Evolutionary conservation across 2,329 filamentous ascomycete genomes (phyloP).

Genomic region (Diaporthe helianthi): DNA sequence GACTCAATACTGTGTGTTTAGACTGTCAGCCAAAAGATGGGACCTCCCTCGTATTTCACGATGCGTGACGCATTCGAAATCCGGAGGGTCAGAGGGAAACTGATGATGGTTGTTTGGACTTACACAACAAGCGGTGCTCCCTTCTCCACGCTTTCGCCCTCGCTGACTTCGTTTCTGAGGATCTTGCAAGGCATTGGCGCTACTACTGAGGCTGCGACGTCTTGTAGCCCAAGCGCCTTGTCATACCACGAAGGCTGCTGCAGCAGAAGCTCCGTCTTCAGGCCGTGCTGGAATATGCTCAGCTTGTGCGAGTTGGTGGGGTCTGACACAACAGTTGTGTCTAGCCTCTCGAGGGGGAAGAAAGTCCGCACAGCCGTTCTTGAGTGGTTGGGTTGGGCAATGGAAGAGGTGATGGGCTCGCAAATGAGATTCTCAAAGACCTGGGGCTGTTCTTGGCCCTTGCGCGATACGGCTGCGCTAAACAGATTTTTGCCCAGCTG

Average conservation of each 20-base stretch:
- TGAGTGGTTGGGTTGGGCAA: constrained; percentile 32
- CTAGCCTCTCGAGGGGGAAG: constrained; percentile 81
- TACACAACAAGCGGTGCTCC: constrained; percentile 86
- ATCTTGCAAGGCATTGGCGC: constrained; percentile 99
- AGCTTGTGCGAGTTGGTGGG: constrained; percentile 61
- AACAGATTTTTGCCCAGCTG: constrained; percentile 57
- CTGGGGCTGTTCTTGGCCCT: constrained; percentile 46
- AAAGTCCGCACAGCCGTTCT: constrained; percentile 68
- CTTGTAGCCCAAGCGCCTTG: constrained; percentile 84
- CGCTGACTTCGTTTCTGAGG: constrained; percentile 83
- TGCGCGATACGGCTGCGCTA: constrained; percentile 53
- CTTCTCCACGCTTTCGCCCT: constrained; percentile 83
- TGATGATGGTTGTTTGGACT: constrained; percentile 44
- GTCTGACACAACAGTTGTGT: constrained; percentile 76
- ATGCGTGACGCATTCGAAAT: too few species aligned
- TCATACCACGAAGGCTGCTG: constrained; percentile 79
- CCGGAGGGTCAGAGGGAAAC: too few species aligned
- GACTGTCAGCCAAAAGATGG: neutral
- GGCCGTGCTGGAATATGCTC: constrained; percentile 77
- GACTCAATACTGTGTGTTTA: constrained; percentile 69
- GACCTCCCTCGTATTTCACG: too few species aligned
- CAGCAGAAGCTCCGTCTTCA: constrained; percentile 65
- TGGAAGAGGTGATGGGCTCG: constrained; percentile 44
- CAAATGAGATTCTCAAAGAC: constrained; percentile 56
- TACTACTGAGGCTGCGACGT: constrained; percentile 80